Evolutionary conservation across 2,329 filamentous ascomycete species (phyloP), one percentile per base, ranked within the genome.

Genomic region (Claviceps sp.): DNA sequence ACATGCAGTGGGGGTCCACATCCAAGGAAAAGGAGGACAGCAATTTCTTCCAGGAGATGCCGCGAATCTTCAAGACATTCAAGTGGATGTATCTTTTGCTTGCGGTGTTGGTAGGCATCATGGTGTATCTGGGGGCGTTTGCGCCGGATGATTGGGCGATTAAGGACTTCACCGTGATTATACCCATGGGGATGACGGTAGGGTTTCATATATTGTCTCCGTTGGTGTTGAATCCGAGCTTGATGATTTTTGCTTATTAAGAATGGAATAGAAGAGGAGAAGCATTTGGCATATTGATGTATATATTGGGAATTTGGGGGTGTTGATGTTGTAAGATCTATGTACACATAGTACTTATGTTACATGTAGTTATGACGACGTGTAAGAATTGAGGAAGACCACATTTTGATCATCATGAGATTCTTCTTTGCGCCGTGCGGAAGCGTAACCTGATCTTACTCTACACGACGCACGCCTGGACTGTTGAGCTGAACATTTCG

Each of bases 121-220:
- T 74, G 56, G 76, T 82, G 63, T 65, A 81, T 49, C 68, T 72
- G 44, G 67, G 72, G 34, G 69, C 69, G 43, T 69, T 63, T 54
- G 66, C 71, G 9, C 68, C 74, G 46, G 75, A 77, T 7, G 63
- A 73, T 52, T 85, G 79, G 78, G 76, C 79, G 52, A 79, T 85
- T 61, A 72, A 69, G 41, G 67, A 79, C 40, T 67, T 82, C 11
- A 64, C 72, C 61, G 78, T 78, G 43, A 79, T 84, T 59, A 80
- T 72, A 58, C 81, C 81, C 22, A 63, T 84, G 24, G 65, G 64
- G 22, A 69, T 69, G 40, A 66, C 78, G 18, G 42, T 58, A n/a
- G 52, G 49, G 5, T 48, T 58, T 7, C 56, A 58, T 44, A 77
- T 82, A 60, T 63, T 78, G 42, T 63, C 82, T 54, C 80, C 80